These are phyloP conservation scores for Geosmithia flava DNA, from an alignment of 2,329 filamentous ascomycete genomes.

Conservation along the genomic window DNA sequence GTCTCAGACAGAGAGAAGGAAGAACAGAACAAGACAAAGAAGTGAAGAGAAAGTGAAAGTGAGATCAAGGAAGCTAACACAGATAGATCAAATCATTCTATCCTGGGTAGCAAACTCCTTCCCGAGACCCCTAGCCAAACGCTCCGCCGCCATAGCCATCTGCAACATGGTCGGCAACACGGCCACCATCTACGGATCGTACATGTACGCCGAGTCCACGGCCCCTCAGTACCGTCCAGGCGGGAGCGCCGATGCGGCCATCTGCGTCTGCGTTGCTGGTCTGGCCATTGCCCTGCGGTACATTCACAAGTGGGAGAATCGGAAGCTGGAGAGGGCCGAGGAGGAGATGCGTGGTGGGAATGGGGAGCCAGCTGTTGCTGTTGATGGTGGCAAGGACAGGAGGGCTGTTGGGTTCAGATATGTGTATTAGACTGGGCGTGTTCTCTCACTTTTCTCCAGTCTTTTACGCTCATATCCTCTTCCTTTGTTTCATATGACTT, in stretches of 20 bases:
- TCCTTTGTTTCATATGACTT: too few relatives aligned
- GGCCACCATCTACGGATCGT: slow-evolving; percentile 31
- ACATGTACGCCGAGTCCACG: slow-evolving; percentile 30
- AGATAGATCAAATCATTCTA: slow-evolving; percentile 42
- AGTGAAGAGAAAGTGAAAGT: background rate
- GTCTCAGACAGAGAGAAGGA: too few relatives aligned
- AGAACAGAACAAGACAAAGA: background rate
- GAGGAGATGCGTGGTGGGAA: slow-evolving; percentile 14
- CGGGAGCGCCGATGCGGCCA: slow-evolving; percentile 47
- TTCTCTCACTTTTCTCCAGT: background rate
- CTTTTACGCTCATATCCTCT: too few relatives aligned
- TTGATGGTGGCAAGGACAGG: background rate
- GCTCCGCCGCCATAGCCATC: slow-evolving; percentile 54
- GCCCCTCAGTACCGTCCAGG: slow-evolving; percentile 34
- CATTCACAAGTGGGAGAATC: slow-evolving; percentile 47
- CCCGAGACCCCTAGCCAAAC: slow-evolving; percentile 55
- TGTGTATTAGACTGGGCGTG: background rate
- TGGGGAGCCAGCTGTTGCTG: background rate
- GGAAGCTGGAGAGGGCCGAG: slow-evolving; percentile 36
- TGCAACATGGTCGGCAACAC: slow-evolving; percentile 54
- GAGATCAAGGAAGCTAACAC: too few relatives aligned
- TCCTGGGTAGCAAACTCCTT: slow-evolving; percentile 59
- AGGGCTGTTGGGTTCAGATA: slow-evolving; percentile 1
- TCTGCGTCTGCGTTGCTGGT: slow-evolving; percentile 46
- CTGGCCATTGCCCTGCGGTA: slow-evolving; percentile 40